Percentiles rank a stretch among this genome's conserved stretches.
These are phyloP conservation scores for Heliosperma pusillum DNA, from an alignment of 148 eudicot genomes.

Conservation along the genomic window DNA sequence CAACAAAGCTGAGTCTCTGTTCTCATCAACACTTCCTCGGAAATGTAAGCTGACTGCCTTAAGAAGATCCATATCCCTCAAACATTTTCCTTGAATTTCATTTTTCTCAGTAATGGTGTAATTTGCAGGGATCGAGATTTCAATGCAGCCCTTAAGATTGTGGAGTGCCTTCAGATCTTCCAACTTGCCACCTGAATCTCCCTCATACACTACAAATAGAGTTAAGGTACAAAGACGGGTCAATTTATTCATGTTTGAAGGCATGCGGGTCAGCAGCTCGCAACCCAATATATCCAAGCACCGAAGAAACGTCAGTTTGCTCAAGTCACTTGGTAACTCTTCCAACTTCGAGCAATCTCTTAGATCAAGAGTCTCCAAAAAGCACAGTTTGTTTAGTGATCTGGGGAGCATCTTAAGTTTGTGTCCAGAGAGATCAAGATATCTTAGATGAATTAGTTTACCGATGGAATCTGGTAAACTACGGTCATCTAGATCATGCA, in stretches of 20 bases:
- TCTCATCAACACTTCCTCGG: neutral
- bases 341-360: constrained; percentile 5
- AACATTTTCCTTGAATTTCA: neutral
- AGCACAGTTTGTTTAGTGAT: constrained; percentile 15
- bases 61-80: constrained; percentile 1
- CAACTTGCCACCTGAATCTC: neutral
- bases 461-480: constrained; percentile 23
- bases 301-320: constrained; percentile 15
- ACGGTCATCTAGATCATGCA: neutral
- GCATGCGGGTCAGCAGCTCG: constrained; percentile 12
- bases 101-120: neutral
- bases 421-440: constrained; percentile 23
- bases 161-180: neutral
- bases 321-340: constrained; percentile 11
- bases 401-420: constrained; percentile 16
- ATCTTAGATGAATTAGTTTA: constrained; percentile 22
- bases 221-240: constrained; percentile 15
- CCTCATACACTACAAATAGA: constrained; percentile 14
- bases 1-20: neutral
- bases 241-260: constrained; percentile 16
- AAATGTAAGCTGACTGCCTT: constrained; percentile 6
- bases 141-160: constrained; percentile 10
- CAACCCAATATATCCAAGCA: constrained; percentile 17
- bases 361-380: constrained; percentile 22
- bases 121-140: constrained; percentile 3